Evolutionary conservation across 805 yeast species (phyloP).

Genomic region (Pichia gijzeniarum): DNA sequence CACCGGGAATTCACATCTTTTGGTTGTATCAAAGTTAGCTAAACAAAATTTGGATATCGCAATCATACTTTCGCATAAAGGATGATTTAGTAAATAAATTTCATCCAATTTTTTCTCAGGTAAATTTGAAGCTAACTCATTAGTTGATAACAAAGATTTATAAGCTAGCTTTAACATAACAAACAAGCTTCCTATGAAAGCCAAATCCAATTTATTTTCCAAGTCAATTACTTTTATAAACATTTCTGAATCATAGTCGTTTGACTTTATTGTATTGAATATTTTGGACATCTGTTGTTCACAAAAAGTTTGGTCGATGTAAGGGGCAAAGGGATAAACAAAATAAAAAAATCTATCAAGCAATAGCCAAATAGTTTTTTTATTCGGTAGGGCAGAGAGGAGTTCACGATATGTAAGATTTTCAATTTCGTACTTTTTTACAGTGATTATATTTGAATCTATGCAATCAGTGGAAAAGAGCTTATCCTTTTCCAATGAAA

Average conservation of each 20-base stretch:
- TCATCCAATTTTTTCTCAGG: slow-evolving; percentile 20
- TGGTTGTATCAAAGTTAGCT: slow-evolving; percentile 44
- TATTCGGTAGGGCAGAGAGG: slow-evolving; percentile 35
- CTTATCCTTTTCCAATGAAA: not conserved
- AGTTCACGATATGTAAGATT: slow-evolving; percentile 23
- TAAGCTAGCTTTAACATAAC: slow-evolving; percentile 38
- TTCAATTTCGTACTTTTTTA: slow-evolving; percentile 16
- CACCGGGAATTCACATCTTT: slow-evolving; percentile 42
- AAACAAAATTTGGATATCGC: slow-evolving; percentile 48
- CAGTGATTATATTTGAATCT: slow-evolving; percentile 7
- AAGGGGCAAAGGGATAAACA: slow-evolving; percentile 44
- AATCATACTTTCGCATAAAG: slow-evolving; percentile 40
- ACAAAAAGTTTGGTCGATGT: slow-evolving; percentile 34
- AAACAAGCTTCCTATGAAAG: slow-evolving; percentile 39
- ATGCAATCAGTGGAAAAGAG: not conserved
- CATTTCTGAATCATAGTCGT: slow-evolving; percentile 29
- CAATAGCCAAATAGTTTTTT: slow-evolving; percentile 39
- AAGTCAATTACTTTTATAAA: slow-evolving; percentile 30
- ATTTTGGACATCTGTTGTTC: slow-evolving; percentile 25
- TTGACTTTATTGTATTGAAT: slow-evolving; percentile 31
- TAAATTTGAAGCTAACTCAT: slow-evolving; percentile 18
- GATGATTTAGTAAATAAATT: slow-evolving; percentile 25
- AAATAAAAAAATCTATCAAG: slow-evolving; percentile 40
- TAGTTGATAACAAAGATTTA: slow-evolving; percentile 33
- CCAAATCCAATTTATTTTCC: slow-evolving; percentile 41